These are phyloP conservation scores for Claviceps purpurea DNA, from an alignment of 2,329 filamentous ascomycete species.

Conservation along the genomic window DNA sequence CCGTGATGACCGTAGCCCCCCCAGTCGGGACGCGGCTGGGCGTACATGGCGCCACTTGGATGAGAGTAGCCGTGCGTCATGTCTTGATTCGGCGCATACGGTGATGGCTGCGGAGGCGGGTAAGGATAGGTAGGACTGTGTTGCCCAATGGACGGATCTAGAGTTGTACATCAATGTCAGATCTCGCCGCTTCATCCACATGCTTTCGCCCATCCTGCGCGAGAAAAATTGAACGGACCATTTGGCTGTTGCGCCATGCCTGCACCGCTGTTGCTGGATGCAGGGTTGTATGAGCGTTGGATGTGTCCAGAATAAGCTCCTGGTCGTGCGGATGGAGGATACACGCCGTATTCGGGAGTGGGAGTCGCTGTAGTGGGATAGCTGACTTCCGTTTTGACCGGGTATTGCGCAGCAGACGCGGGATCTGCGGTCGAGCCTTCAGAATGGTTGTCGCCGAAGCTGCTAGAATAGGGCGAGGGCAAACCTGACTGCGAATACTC, in stretches of 20 bases:
- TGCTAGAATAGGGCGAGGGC: conserved; percentile 57
- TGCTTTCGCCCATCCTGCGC: conserved; percentile 68
- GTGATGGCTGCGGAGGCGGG: conserved; percentile 55
- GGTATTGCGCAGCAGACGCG: conserved; percentile 83
- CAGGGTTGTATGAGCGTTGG: conserved; percentile 69
- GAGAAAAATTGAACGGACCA: conserved; percentile 79
- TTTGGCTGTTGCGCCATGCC: conserved; percentile 94
- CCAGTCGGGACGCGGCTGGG: conserved; percentile 64
- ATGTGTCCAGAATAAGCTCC: conserved; percentile 79
- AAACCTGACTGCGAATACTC: conserved; percentile 84
- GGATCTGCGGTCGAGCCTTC: conserved; percentile 82
- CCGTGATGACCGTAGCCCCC: conserved; percentile 47
- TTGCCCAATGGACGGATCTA: conserved; percentile 96
- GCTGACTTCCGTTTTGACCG: conserved; percentile 67
- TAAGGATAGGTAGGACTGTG: conserved; percentile 86
- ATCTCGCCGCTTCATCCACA: conserved; percentile 67
- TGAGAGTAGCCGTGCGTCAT: conserved; percentile 69
- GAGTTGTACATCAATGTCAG: conserved; percentile 88
- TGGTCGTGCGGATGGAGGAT: conserved; percentile 63
- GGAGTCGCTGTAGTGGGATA: conserved; percentile 72
- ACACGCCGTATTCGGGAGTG: conserved; percentile 77
- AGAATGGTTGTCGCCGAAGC: conserved; percentile 60
- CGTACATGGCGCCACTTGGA: conserved; percentile 49
- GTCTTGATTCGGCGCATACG: conserved; percentile 73
- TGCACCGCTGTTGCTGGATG: conserved; percentile 60